phyloP scores from a whole-genome alignment of 1,284 basidiomycete species.

The Cutaneotrichosporon cavernicola region DNA sequence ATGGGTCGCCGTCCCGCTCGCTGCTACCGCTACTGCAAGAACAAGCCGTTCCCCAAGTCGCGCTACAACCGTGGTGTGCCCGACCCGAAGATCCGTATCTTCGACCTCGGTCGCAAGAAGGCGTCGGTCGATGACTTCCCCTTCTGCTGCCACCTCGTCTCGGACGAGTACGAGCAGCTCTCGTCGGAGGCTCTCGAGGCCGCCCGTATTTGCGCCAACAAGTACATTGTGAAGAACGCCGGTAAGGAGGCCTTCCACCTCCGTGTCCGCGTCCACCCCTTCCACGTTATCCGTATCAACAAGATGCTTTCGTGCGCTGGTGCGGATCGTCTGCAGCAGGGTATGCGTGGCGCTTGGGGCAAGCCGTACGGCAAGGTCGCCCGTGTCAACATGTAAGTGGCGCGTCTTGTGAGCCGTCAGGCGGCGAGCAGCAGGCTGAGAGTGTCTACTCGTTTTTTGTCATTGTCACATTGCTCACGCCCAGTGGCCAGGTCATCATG shows the following conservation, averaged over 20 bases:
- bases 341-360: slow-evolving; percentile 99
- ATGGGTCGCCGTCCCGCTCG: slow-evolving; percentile 96
- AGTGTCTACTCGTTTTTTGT: background rate
- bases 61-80: slow-evolving; percentile 98
- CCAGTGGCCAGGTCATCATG: slow-evolving; percentile 92
- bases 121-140: slow-evolving; percentile 97
- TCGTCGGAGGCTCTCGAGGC: slow-evolving; percentile 96
- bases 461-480: slow-evolving; percentile 1
- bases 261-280: slow-evolving; percentile 95
- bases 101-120: slow-evolving; percentile 91
- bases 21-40: slow-evolving; percentile 98
- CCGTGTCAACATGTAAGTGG: slow-evolving; percentile 52
- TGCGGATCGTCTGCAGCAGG: slow-evolving; percentile 94
- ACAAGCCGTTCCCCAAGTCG: slow-evolving; percentile 86
- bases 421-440: no score
- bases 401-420: background rate
- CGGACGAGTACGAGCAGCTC: slow-evolving; percentile 97
- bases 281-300: slow-evolving; percentile 99
- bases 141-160: slow-evolving; percentile 93
- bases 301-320: slow-evolving; percentile 99
- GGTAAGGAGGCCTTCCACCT: slow-evolving; percentile 99
- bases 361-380: slow-evolving; percentile 80
- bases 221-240: slow-evolving; percentile 96
- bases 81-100: slow-evolving; percentile 91
- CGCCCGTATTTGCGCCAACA: slow-evolving; percentile 98